A percentile compares a stretch with the other conserved stretches of the same genome.
Conservation (phyloP, 2,329 filamentous ascomycete species). For the Cordyceps fumosorosea region DNA sequence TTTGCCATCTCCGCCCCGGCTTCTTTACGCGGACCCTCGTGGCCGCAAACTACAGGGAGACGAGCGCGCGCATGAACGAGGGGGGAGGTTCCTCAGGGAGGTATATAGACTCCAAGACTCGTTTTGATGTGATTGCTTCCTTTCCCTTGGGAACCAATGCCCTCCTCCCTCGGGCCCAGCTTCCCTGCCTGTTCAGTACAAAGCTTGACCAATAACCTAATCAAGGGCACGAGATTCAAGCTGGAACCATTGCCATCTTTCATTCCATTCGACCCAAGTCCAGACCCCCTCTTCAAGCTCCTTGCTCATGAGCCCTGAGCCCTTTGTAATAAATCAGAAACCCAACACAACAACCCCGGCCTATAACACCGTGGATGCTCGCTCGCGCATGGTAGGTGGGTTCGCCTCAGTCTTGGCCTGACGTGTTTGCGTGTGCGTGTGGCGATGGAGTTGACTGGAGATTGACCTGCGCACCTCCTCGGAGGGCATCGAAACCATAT, state of each 20-base stretch:
- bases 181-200: neutral
- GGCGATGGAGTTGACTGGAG: neutral
- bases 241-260: neutral
- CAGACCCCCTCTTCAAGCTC: neutral
- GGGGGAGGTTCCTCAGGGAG: conserved; percentile 1
- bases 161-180: no score
- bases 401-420: neutral
- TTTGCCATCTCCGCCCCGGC: conserved; percentile 1
- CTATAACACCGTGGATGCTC: neutral
- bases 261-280: neutral
- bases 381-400: neutral
- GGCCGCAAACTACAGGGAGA: neutral
- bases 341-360: neutral
- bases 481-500: neutral
- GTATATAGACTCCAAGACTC: neutral
- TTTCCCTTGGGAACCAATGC: neutral
- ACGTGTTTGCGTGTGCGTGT: neutral
- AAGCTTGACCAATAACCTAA: neutral
- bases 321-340: neutral
- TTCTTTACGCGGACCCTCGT: neutral
- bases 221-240: neutral
- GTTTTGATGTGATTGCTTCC: neutral
- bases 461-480: neutral
- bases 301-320: neutral
- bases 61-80: neutral